Conservation (phyloP, 2,329 filamentous ascomycete species). For the Xylaria sp. region DNA sequence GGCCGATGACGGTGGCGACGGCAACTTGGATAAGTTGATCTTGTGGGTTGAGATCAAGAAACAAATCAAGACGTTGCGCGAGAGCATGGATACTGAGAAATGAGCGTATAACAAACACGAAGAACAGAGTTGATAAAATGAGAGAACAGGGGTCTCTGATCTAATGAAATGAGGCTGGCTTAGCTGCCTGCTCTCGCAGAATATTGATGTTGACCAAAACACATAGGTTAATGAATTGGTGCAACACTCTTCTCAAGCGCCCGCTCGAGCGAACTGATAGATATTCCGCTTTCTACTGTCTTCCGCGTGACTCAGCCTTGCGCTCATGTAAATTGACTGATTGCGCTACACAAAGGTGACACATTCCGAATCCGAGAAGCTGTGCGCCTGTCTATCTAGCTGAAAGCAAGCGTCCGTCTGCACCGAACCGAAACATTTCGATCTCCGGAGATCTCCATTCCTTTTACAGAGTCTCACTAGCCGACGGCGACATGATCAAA, state of each 20-base stretch:
- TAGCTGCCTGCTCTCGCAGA: too few relatives aligned
- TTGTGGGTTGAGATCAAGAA: constrained; percentile 68
- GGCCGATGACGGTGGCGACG: constrained; percentile 35
- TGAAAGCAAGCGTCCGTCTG: neutral
- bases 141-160: too few relatives aligned
- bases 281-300: neutral
- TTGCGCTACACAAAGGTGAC: constrained; percentile 4
- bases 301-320: neutral
- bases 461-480: neutral
- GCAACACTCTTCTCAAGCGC: too few relatives aligned
- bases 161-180: too few relatives aligned
- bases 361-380: neutral
- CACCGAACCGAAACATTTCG: neutral
- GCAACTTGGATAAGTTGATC: constrained; percentile 54
- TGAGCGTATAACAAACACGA: too few relatives aligned
- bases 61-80: constrained; percentile 64
- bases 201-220: too few relatives aligned
- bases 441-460: neutral
- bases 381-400: neutral
- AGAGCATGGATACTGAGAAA: constrained; percentile 58
- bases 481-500: too few relatives aligned
- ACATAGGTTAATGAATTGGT: neutral
- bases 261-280: neutral
- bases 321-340: neutral
- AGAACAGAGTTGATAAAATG: too few relatives aligned